Conservation (phyloP, 768 basidiomycete species). For the Chalciporus sphaerocephalus region DNA sequence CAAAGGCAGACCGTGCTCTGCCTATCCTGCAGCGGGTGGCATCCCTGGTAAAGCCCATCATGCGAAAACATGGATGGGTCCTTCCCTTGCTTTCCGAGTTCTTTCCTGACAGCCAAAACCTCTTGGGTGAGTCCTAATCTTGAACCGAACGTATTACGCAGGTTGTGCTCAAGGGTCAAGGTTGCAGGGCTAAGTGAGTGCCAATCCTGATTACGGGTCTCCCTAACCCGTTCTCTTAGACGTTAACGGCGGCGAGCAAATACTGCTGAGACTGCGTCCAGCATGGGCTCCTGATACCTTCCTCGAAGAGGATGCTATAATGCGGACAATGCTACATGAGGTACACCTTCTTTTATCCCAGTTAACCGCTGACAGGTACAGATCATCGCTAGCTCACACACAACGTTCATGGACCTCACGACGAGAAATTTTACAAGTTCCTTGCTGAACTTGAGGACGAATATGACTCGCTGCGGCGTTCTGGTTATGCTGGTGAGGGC, state of each 20-base stretch:
- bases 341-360: constrained; percentile 34
- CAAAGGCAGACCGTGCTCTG: constrained; percentile 64
- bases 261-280: constrained; percentile 77
- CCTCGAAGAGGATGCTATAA: constrained; percentile 66
- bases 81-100: constrained; percentile 82
- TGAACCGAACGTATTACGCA: neutral
- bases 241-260: constrained; percentile 75
- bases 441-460: constrained; percentile 76
- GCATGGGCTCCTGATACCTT: constrained; percentile 65
- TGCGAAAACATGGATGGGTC: constrained; percentile 80
- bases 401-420: constrained; percentile 86
- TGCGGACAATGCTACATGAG: constrained; percentile 89
- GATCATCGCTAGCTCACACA: constrained; percentile 66
- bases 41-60: constrained; percentile 87
- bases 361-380: neutral
- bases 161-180: constrained; percentile 7
- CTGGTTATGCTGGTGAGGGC: constrained; percentile 88
- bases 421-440: constrained; percentile 76
- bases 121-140: constrained; percentile 55
- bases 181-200: constrained; percentile 37
- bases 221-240: constrained; percentile 39
- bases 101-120: constrained; percentile 67
- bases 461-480: constrained; percentile 70
- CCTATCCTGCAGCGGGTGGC: constrained; percentile 64
- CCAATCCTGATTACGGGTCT: constrained; percentile 3